Conservation (phyloP, 129 eudicot species). For the Deinandra increscens region DNA sequence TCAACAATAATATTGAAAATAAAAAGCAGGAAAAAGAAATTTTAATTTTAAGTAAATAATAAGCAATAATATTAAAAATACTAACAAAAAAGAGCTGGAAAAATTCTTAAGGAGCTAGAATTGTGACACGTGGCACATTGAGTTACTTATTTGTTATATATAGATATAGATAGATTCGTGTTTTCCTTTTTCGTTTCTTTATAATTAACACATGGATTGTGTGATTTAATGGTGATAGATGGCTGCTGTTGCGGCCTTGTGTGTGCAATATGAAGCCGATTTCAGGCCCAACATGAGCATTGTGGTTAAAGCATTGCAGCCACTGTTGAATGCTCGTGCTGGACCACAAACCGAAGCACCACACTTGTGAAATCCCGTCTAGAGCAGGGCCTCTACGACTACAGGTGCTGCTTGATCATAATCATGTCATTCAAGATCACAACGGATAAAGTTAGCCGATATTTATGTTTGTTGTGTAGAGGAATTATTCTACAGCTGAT, state of each 20-base stretch:
- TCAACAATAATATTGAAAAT: no score
- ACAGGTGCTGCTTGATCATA: constrained; percentile 14
- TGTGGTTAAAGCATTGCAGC: constrained; percentile 83
- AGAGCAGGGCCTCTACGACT: constrained; percentile 12
- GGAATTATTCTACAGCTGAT: constrained; percentile 9
- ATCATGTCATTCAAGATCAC: constrained; percentile 5
- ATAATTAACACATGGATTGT: background rate
- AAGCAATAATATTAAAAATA: no score
- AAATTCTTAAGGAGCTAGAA: no score
- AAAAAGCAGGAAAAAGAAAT: no score
- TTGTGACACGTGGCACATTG: no score
- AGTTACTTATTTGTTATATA: no score
- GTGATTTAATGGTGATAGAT: constrained; percentile 33
- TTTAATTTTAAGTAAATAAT: no score
- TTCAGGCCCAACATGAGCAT: constrained; percentile 95
- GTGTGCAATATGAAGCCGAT: constrained; percentile 93
- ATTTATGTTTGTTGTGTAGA: constrained; percentile 32
- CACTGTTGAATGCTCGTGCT: constrained; percentile 64
- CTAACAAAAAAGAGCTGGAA: no score
- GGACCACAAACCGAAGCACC: constrained; percentile 56
- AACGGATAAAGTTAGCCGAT: constrained; percentile 15
- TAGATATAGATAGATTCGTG: no score
- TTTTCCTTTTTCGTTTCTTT: background rate
- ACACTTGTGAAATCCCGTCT: constrained; percentile 26
- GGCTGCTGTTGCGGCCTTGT: constrained; percentile 97